A percentile compares a stretch with the other conserved stretches of the same genome.
Evolutionary conservation across 2,329 filamentous ascomycete species (phyloP).

Genomic region (Diaporthe australafricana): DNA sequence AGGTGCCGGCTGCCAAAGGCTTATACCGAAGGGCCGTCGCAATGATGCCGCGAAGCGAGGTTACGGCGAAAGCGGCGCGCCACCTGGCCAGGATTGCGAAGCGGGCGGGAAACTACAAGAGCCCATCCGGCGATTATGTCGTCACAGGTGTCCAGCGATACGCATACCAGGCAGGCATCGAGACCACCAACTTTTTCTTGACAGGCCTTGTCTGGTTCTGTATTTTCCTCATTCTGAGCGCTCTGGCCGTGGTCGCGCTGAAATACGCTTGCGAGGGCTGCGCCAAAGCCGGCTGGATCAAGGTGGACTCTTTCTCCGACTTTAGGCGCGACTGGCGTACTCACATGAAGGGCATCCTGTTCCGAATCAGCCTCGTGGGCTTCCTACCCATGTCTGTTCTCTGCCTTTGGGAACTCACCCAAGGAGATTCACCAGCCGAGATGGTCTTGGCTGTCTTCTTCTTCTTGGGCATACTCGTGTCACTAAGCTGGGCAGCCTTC

Average conservation of each 20-base stretch:
- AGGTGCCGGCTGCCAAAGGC: slow-evolving; percentile 47
- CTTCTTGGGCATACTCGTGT: slow-evolving; percentile 78
- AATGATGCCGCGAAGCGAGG: slow-evolving; percentile 45
- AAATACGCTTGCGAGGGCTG: slow-evolving; percentile 80
- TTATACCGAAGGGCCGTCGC: slow-evolving; percentile 46
- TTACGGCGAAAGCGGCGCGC: slow-evolving; percentile 12
- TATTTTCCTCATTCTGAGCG: slow-evolving; percentile 78
- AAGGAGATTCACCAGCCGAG: slow-evolving; percentile 81
- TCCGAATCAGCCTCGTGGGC: slow-evolving; percentile 84
- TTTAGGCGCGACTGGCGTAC: slow-evolving; percentile 88
- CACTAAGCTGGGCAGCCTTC: slow-evolving; percentile 81
- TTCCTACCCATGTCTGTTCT: slow-evolving; percentile 88
- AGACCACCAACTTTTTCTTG: slow-evolving; percentile 86
- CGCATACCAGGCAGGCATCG: slow-evolving; percentile 82
- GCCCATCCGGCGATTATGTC: slow-evolving; percentile 59
- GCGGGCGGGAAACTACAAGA: slow-evolving; percentile 49
- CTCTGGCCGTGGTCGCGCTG: slow-evolving; percentile 77
- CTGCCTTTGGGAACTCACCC: slow-evolving; percentile 87
- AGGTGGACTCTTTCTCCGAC: slow-evolving; percentile 83
- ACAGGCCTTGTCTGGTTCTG: slow-evolving; percentile 86
- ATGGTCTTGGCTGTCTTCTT: slow-evolving; percentile 85
- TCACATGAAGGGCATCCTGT: slow-evolving; percentile 82
- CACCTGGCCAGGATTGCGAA: slow-evolving; percentile 33
- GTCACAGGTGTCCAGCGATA: slow-evolving; percentile 84
- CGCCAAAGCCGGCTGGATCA: slow-evolving; percentile 78